These are phyloP conservation scores for Suillus americanus DNA, from an alignment of 768 basidiomycete species.

Conservation along the genomic window DNA sequence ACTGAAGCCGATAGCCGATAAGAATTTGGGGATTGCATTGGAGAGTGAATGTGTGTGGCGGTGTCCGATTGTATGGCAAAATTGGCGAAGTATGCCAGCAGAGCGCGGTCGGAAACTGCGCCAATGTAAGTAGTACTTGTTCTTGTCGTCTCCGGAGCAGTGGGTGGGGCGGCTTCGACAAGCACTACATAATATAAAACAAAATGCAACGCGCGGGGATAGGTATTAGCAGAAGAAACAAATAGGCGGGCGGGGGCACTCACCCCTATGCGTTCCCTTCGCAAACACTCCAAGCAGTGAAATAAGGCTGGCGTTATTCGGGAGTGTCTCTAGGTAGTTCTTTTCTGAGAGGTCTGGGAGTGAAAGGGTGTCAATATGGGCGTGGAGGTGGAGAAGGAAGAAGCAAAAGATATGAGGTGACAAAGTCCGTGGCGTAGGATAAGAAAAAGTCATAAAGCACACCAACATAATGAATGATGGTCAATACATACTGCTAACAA, in stretches of 20 bases:
- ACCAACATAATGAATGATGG: background rate
- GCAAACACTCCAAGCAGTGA: constrained; percentile 66
- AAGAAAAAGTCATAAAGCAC: background rate
- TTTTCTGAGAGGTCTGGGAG: constrained; percentile 77
- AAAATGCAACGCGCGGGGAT: background rate
- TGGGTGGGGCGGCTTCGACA: constrained; percentile 46
- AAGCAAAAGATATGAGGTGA: background rate
- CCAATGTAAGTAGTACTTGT: constrained; percentile 49
- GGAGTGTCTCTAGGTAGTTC: constrained; percentile 68
- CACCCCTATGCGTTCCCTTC: constrained; percentile 72
- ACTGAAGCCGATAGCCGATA: constrained; percentile 3
- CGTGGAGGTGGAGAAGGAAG: background rate
- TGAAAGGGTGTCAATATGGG: constrained; percentile 3
- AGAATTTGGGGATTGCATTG: background rate
- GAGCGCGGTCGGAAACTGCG: constrained; percentile 70
- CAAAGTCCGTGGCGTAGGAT: background rate
- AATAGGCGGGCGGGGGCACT: constrained; percentile 13
- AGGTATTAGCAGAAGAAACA: background rate
- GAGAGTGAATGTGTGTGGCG: background rate
- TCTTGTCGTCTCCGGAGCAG: constrained; percentile 6
- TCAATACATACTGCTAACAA: constrained; percentile 69
- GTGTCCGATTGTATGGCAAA: constrained; percentile 40
- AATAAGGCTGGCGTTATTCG: constrained; percentile 62
- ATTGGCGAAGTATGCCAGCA: constrained; percentile 67
- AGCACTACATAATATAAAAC: constrained; percentile 41